These are phyloP conservation scores for Trichoderma sp. DNA, from an alignment of 2,329 filamentous ascomycete species.

Conservation along the genomic window DNA sequence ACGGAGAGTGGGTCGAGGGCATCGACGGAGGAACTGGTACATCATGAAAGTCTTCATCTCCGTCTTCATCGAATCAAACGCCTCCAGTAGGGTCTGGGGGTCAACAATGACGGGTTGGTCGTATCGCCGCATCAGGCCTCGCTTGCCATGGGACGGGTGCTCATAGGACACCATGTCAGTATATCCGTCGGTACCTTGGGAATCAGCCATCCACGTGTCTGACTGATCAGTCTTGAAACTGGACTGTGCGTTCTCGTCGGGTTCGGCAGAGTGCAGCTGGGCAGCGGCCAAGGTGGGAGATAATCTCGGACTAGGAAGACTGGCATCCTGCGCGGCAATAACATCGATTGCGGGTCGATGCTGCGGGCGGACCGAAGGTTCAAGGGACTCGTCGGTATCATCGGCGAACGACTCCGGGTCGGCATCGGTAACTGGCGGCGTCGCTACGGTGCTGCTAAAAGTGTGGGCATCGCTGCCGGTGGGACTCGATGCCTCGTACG, in stretches of 20 bases:
- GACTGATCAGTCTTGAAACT: conserved; percentile 36
- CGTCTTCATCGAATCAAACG: conserved; percentile 86
- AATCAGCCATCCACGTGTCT: conserved; percentile 43
- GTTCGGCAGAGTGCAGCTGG: conserved; percentile 51
- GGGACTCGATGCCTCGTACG: conserved; percentile 54
- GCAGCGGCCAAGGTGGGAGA: conserved; percentile 85
- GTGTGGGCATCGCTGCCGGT: conserved; percentile 57
- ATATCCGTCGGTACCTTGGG: conserved; percentile 39
- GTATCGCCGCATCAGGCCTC: neutral
- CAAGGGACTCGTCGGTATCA: conserved; percentile 52
- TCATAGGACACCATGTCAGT: conserved; percentile 23
- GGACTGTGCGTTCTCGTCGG: conserved; percentile 42
- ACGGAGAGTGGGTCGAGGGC: conserved; percentile 83
- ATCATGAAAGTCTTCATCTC: conserved; percentile 96
- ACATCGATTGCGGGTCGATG: conserved; percentile 63
- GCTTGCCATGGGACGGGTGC: conserved; percentile 23
- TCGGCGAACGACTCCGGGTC: conserved; percentile 64
- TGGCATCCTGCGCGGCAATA: conserved; percentile 79
- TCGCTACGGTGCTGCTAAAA: conserved; percentile 67
- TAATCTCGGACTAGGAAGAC: conserved; percentile 88
- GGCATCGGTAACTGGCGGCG: conserved; percentile 73
- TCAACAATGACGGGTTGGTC: conserved; percentile 60
- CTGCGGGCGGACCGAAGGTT: conserved; percentile 48
- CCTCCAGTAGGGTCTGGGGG: conserved; percentile 82
- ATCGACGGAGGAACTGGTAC: conserved; percentile 90